These are phyloP conservation scores for Sphagnum tenellum DNA, from an alignment of 225 moss, liverwort and hornwort species.

Conservation along the genomic window DNA sequence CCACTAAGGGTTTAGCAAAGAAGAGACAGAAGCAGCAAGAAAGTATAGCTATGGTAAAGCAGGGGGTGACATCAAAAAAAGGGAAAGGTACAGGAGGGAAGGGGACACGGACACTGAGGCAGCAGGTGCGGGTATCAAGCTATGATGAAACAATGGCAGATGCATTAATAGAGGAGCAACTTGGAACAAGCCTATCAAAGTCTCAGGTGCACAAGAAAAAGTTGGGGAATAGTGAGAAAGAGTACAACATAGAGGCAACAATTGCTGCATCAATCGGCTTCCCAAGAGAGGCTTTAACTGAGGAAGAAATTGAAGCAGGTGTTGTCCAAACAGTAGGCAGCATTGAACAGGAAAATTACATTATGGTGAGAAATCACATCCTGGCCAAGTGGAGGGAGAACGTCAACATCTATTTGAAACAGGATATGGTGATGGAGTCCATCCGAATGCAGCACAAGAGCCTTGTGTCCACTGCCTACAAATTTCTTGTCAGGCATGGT, in stretches of 20 bases:
- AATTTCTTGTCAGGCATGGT: slow-evolving; percentile 27
- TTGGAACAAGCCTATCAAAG: slow-evolving; percentile 1
- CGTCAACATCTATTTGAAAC: slow-evolving; percentile 15
- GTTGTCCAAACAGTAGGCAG: slow-evolving; percentile 15
- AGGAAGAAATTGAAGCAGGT: slow-evolving; percentile 29
- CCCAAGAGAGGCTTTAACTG: slow-evolving; percentile 25
- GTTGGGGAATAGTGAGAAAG: slow-evolving; percentile 15
- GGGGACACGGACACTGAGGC: slow-evolving; percentile 8
- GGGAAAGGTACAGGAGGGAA: slow-evolving; percentile 2
- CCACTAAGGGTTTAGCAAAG: neutral
- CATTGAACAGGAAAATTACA: slow-evolving; percentile 27
- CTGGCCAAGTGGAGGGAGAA: slow-evolving; percentile 44
- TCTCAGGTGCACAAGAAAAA: slow-evolving; percentile 12
- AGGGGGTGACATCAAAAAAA: neutral
- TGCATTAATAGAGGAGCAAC: slow-evolving; percentile 14
- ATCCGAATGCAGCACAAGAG: slow-evolving; percentile 12
- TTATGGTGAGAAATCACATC: slow-evolving; percentile 39
- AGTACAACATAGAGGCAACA: slow-evolving; percentile 13
- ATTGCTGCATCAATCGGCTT: slow-evolving; percentile 35
- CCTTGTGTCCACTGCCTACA: slow-evolving; percentile 26
- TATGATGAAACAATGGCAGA: slow-evolving; percentile 8
- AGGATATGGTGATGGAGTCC: slow-evolving; percentile 18
- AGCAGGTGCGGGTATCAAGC: slow-evolving; percentile 7
- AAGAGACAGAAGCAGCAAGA: slow-evolving; percentile 15
- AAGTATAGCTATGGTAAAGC: neutral